Evolutionary conservation across 345 rosid genomes (phyloP), one percentile per base, ranked within the genome.

Genomic region (Laguncularia racemosa): DNA sequence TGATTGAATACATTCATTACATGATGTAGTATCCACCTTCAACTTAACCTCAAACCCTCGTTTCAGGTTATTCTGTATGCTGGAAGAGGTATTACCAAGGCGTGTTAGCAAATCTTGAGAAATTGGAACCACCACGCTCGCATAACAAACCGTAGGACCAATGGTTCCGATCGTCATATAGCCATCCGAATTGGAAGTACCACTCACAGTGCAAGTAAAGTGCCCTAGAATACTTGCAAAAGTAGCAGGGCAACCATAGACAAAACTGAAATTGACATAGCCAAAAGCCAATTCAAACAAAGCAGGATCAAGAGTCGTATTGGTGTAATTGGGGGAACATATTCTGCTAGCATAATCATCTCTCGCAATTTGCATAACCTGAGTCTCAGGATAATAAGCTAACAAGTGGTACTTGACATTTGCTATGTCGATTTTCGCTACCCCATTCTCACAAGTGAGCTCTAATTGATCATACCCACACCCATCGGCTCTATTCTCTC

Each of bases 401-500:
- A 63, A 49, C 26, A 71, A 64, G 44, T 19, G 55, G 69, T 65
- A 69, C 1, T 12, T 44, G 18, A 45, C 61, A 0, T 54, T 56
- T 20, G 12, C 33, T 44, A 66, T 38, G 15, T 16, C 50, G 51
- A 75, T 66, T 26, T 15, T 40, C 12, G 73, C 54, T 4, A 7
- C n/a, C 14, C 23, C 15, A 28, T 52, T 20, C n/a, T 26, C 48
- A 62, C 81, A 76, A 9, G 13, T 12, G 20, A 73, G 73, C 58
- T 61, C 20, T 14, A 69, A 59, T 16, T 43, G 65, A 0, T 77
- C 66, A 52, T 40, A 33, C 57, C 81, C 75, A 15, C 81, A 76
- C 14, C 3, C 33, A 10, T 21, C 14, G 19, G 61, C 17, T 18
- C 73, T 65, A 16, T 53, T 52, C 10, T 40, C 58, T 4, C 76